Evolutionary conservation across 768 basidiomycete genomes (phyloP).

Genomic region (Psilocybe tampanensis): DNA sequence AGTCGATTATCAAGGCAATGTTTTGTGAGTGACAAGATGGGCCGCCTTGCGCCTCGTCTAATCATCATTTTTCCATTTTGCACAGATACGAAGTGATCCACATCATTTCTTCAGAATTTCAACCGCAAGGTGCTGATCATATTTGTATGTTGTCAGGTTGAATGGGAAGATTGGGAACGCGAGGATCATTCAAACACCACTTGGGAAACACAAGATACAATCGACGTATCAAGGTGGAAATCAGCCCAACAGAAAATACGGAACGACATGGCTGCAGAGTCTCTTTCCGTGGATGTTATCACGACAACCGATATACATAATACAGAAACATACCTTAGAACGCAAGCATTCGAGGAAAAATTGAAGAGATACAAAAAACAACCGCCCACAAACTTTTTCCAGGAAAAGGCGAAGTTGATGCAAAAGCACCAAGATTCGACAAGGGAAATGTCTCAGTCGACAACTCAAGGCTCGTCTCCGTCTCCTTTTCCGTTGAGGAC

Average conservation of each 20-base stretch:
- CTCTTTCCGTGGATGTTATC: conserved; percentile 42
- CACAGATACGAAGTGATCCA: conserved; percentile 33
- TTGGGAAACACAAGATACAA: conserved; percentile 38
- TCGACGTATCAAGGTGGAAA: conserved; percentile 21
- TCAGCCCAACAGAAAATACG: conserved; percentile 31
- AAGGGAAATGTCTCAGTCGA: neutral
- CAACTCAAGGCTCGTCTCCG: conserved; percentile 11
- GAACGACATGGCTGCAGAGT: conserved; percentile 25
- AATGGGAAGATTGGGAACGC: conserved; percentile 55
- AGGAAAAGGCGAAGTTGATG: conserved; percentile 22
- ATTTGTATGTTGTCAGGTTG: conserved; percentile 36
- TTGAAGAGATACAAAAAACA: conserved; percentile 16
- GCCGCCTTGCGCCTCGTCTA: neutral
- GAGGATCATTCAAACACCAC: conserved; percentile 56
- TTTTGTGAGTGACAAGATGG: conserved; percentile 28
- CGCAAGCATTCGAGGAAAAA: conserved; percentile 51
- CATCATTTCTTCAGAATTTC: neutral
- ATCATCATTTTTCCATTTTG: neutral
- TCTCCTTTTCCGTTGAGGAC: conserved; percentile 17
- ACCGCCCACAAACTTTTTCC: conserved; percentile 13
- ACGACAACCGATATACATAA: conserved; percentile 44
- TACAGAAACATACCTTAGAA: conserved; percentile 41
- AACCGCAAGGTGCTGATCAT: neutral
- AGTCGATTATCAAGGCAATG: conserved; percentile 30
- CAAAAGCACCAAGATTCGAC: conserved; percentile 16